phyloP scores from a whole-genome alignment of 2,329 filamentous ascomycete genomes.

The Aspergillus aculeatinus region DNA sequence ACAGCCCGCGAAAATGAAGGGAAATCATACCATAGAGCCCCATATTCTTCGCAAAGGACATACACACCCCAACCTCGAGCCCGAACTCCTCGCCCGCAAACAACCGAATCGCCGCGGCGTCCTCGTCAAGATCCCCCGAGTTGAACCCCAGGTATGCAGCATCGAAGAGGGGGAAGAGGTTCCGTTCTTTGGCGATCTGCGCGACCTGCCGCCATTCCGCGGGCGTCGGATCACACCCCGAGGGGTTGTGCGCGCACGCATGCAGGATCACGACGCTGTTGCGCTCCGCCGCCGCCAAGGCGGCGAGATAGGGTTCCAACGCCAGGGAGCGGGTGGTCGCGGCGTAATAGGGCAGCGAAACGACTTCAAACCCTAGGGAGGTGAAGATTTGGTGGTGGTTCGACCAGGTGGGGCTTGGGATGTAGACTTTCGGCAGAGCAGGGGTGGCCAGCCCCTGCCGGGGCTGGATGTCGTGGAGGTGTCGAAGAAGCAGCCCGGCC shows the following conservation, averaged over 20 bases:
- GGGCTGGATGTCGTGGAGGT: slow-evolving; percentile 4
- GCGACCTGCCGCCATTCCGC: slow-evolving; percentile 92
- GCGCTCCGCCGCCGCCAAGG: slow-evolving; percentile 58
- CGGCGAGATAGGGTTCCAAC: slow-evolving; percentile 20
- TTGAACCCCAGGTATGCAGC: slow-evolving; percentile 31
- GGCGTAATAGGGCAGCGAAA: slow-evolving; percentile 36
- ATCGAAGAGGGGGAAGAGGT: slow-evolving; percentile 75
- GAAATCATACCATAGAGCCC: slow-evolving; percentile 27
- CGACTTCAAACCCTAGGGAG: slow-evolving; percentile 74
- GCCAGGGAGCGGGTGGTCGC: slow-evolving; percentile 18
- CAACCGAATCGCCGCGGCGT: slow-evolving; percentile 27
- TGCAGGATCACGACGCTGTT: slow-evolving; percentile 84
- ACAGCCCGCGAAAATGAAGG: too few relatives aligned
- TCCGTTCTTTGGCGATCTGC: slow-evolving; percentile 66
- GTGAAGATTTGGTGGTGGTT: slow-evolving; percentile 96
- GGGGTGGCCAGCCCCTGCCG: neutral
- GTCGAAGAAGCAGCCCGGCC: slow-evolving; percentile 21
- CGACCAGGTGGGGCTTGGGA: slow-evolving; percentile 92
- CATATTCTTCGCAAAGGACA: slow-evolving; percentile 60
- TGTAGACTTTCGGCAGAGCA: slow-evolving; percentile 61
- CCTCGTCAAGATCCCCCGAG: slow-evolving; percentile 27
- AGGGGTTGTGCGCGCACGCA: slow-evolving; percentile 95
- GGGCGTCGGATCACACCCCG: slow-evolving; percentile 84
- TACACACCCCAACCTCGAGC: slow-evolving; percentile 60
- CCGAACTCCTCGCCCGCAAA: slow-evolving; percentile 61